Base-by-base conservation (phyloP, 441 rosid species). In the Heliophila coronopifolia region DNA sequence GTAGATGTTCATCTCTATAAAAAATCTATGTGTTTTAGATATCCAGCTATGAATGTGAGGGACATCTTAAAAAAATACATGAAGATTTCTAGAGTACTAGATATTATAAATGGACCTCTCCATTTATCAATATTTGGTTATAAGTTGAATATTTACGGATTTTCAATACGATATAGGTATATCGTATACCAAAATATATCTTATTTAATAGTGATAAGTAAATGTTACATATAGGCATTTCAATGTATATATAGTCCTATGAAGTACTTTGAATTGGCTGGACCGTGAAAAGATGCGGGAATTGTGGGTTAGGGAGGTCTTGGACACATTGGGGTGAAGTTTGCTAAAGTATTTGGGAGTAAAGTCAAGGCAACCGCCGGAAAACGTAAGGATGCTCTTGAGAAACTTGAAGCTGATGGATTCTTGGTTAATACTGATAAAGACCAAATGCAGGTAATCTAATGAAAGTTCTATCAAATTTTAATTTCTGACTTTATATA, bases 301-400 rank as follows among this genome's bases (percentile, higher is more conserved):
- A 63, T 80, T 20, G 83, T 75, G 3, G 83, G 86, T 12, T 69
- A 77, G 1, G 86, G 83, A 3, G 83, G 86, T 33, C 78, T 79
- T 6, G 86, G 86, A 13, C 86, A 80, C 48, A 45, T 77, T 12
- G 76, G 76, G 7, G 79, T 80, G 25, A 77, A 57, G 41, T 80
- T 80, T 50, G 86, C 79, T 6, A 77, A 77, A 60, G 83, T 79
- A 8, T 48, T 75, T 54, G 83, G 83, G 19, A 46, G 44, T 16
- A 70, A 69, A 53, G 83, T 77, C 18, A 75, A 83, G 1, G 83
- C 80, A 5, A 70, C 78, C 16, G 42, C 48, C 0, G 43, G 30
- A 16, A 80, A 77, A 54, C 66, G 28, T 59, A 46, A 31, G 1
- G 83, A 73, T 54, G 86, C 79, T 51, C 24, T 79, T 51, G 73